These are phyloP conservation scores for Rhodotorula diobovata DNA, from an alignment of 768 basidiomycete genomes.

Conservation along the genomic window DNA sequence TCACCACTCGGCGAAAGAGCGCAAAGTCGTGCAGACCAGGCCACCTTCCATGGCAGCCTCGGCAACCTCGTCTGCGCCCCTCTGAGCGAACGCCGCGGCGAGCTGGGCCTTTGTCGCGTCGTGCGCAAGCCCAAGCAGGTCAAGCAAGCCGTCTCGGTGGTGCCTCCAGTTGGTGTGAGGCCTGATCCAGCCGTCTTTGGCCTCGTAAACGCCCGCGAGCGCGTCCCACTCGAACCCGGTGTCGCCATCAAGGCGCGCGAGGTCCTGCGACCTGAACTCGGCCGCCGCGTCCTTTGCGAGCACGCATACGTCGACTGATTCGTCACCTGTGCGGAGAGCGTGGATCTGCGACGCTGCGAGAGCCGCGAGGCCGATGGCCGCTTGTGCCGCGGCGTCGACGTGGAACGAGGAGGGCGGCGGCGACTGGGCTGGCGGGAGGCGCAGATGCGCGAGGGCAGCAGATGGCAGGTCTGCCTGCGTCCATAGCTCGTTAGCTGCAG, in stretches of 20 bases:
- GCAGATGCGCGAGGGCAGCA: background rate
- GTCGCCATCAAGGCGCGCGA: background rate
- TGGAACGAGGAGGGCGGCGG: slow-evolving; percentile 56
- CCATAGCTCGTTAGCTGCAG: background rate
- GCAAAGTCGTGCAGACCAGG: too few relatives aligned
- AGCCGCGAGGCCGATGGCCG: slow-evolving; percentile 55
- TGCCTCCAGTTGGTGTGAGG: slow-evolving; percentile 66
- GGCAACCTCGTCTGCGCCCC: slow-evolving; percentile 50
- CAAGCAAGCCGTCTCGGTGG: slow-evolving; percentile 55
- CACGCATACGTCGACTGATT: slow-evolving; percentile 54
- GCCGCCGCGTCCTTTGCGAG: slow-evolving; percentile 59
- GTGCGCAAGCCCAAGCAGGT: slow-evolving; percentile 50
- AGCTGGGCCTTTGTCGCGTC: slow-evolving; percentile 48
- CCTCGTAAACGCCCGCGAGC: slow-evolving; percentile 57
- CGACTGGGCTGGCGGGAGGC: background rate
- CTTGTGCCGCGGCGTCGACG: slow-evolving; percentile 57
- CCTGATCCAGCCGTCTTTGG: slow-evolving; percentile 57
- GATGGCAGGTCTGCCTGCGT: background rate
- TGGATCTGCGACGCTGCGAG: slow-evolving; percentile 57
- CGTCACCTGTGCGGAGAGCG: slow-evolving; percentile 52
- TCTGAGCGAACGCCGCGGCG: slow-evolving; percentile 48
- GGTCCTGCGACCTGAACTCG: slow-evolving; percentile 53
- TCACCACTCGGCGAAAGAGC: too few relatives aligned
- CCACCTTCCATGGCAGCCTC: too few relatives aligned
- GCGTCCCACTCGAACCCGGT: slow-evolving; percentile 52